Evolutionary conservation across 2,329 filamentous ascomycete genomes (phyloP).

Genomic region (Xylariaceae sp.): DNA sequence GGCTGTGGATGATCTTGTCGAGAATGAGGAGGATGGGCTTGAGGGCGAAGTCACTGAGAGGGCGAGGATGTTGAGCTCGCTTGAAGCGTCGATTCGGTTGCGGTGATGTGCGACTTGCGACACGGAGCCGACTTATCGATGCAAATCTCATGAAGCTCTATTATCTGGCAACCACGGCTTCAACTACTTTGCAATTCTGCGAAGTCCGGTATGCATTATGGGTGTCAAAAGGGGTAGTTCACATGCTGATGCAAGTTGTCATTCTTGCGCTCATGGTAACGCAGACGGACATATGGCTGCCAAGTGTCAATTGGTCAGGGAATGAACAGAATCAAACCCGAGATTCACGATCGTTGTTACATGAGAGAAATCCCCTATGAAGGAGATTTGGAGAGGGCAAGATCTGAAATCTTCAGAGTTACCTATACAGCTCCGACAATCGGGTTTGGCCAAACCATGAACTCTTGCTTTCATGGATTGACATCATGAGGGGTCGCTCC

Average conservation of each 20-base stretch:
- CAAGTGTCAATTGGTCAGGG: not conserved
- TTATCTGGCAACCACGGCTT: not conserved
- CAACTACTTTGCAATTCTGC: not conserved
- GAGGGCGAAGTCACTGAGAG: slow-evolving; percentile 36
- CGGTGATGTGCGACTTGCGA: slow-evolving; percentile 31
- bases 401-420: not conserved
- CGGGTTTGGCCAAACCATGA: slow-evolving; percentile 4
- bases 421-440: slow-evolving; percentile 5
- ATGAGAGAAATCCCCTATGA: not conserved
- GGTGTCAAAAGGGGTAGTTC: too few species aligned
- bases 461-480: not conserved
- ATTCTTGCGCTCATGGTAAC: not conserved
- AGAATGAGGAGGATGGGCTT: slow-evolving; percentile 20
- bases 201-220: too few species aligned
- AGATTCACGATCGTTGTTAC: not conserved
- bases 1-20: slow-evolving; percentile 63
- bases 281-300: not conserved
- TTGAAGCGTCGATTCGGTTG: slow-evolving; percentile 46
- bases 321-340: not conserved
- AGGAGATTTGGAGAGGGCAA: not conserved
- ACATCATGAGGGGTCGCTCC: slow-evolving; percentile 13
- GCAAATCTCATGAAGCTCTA: not conserved
- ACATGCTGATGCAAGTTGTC: too few species aligned
- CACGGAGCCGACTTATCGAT: not conserved
- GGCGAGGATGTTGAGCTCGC: slow-evolving; percentile 45